These are phyloP conservation scores for Hibiscus syriacus DNA, from an alignment of 345 rosid species.

Conservation along the genomic window DNA sequence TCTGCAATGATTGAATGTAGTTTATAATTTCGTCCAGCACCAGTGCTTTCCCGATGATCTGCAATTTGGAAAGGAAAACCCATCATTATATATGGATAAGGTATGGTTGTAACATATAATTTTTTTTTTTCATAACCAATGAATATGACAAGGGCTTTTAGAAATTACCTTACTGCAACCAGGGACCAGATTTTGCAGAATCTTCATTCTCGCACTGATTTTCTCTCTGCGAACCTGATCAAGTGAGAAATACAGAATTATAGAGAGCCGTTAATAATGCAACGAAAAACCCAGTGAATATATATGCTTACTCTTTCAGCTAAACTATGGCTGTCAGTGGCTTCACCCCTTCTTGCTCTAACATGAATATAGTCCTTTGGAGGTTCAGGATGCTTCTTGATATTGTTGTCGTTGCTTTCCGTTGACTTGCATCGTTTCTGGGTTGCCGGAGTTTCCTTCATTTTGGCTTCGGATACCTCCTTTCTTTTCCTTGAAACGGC, in stretches of 20 bases:
- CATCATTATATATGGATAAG: too few relatives aligned
- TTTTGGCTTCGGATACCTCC: slow-evolving; percentile 34
- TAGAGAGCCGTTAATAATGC: background rate
- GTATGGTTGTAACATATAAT: too few relatives aligned
- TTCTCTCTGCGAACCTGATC: slow-evolving; percentile 82
- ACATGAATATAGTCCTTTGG: slow-evolving; percentile 79
- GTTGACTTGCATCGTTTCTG: slow-evolving; percentile 36
- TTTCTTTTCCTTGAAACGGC: slow-evolving; percentile 63
- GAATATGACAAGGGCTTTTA: too few relatives aligned
- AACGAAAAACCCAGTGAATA: background rate
- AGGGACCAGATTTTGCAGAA: slow-evolving; percentile 97
- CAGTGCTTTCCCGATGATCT: slow-evolving; percentile 83
- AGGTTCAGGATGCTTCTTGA: slow-evolving; percentile 34
- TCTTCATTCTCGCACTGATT: slow-evolving; percentile 91
- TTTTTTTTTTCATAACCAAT: too few relatives aligned
- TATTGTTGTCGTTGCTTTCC: background rate
- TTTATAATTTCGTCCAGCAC: too few relatives aligned
- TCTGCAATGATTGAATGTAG: too few relatives aligned
- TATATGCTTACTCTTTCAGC: slow-evolving; percentile 68
- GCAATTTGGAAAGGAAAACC: background rate
- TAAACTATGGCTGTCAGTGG: slow-evolving; percentile 92
- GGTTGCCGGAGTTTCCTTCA: slow-evolving; percentile 32
- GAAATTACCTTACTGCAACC: slow-evolving; percentile 92
- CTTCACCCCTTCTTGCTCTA: slow-evolving; percentile 89
- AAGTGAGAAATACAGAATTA: background rate